These are phyloP conservation scores for Tagetes erecta DNA, from an alignment of 129 eudicot species.

Conservation along the genomic window DNA sequence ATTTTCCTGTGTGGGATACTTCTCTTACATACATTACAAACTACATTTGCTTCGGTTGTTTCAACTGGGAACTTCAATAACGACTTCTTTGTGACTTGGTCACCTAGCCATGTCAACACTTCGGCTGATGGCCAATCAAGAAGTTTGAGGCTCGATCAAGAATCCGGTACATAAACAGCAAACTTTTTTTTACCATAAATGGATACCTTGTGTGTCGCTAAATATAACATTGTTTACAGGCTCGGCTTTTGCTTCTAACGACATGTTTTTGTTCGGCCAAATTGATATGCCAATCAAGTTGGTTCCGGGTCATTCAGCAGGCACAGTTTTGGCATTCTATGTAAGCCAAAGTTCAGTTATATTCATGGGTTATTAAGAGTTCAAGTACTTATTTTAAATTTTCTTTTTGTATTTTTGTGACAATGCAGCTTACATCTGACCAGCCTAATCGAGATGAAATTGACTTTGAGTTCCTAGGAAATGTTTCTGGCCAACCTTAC, in stretches of 20 bases:
- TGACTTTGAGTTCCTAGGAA: constrained; percentile 91
- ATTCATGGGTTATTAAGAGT: not conserved
- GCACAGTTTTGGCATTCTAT: constrained; percentile 83
- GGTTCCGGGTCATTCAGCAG: constrained; percentile 80
- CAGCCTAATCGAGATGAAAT: constrained; percentile 76
- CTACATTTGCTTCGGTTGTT: constrained; percentile 58
- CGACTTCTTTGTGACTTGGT: constrained; percentile 74
- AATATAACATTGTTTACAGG: constrained; percentile 34
- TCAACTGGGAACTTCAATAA: constrained; percentile 74
- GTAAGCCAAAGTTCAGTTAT: constrained; percentile 40
- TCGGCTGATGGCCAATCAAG: constrained; percentile 69
- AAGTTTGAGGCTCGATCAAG: constrained; percentile 63
- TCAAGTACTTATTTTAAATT: not conserved
- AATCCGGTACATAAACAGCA: constrained; percentile 47
- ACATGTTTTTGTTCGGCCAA: constrained; percentile 86
- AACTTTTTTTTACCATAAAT: not conserved
- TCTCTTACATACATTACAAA: constrained; percentile 23
- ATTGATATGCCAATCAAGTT: constrained; percentile 82
- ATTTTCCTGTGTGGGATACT: constrained; percentile 35
- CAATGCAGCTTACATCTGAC: constrained; percentile 70
- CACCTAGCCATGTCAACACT: constrained; percentile 80
- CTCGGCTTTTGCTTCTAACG: constrained; percentile 70
- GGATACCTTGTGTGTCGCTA: not conserved
- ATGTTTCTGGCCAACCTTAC: constrained; percentile 58
- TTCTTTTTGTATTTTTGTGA: not conserved